Percentiles rank a stretch among this genome's conserved stretches.
Conservation (phyloP, 805 yeast species). For the Sugiyamaella smithiae region DNA sequence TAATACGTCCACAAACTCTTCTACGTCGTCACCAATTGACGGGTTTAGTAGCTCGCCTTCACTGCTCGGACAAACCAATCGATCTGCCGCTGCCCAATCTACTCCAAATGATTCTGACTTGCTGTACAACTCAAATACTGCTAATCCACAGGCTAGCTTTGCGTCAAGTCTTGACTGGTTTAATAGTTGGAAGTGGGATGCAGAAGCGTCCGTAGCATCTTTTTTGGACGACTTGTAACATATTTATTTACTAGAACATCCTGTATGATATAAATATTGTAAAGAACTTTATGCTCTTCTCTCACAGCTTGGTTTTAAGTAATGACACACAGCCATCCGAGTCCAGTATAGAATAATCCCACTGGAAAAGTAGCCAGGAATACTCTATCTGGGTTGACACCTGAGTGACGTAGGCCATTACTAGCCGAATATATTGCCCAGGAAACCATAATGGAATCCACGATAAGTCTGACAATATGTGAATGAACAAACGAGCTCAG, state of each 20-base stretch:
- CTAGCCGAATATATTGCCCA: conserved; percentile 68
- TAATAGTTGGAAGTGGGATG: conserved; percentile 22
- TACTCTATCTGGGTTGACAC: conserved; percentile 61
- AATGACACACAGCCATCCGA: conserved; percentile 67
- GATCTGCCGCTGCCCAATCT: not conserved
- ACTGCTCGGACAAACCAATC: not conserved
- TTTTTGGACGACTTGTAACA: conserved; percentile 11
- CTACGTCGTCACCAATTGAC: conserved; percentile 6
- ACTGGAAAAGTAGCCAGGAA: conserved; percentile 65
- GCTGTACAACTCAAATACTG: not conserved
- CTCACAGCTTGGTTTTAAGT: too few species aligned
- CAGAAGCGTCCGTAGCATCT: conserved; percentile 16
- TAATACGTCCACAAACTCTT: conserved; percentile 8
- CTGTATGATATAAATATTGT: not conserved
- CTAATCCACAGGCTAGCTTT: not conserved
- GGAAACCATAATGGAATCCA: conserved; percentile 46
- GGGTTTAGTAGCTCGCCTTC: not conserved
- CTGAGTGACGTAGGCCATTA: conserved; percentile 57
- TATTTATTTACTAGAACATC: too few species aligned
- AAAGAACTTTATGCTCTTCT: too few species aligned
- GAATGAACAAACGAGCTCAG: conserved; percentile 47
- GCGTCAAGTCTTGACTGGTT: conserved; percentile 20
- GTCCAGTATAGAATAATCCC: conserved; percentile 55
- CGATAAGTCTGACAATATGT: conserved; percentile 48
- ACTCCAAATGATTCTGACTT: not conserved